Conservation (phyloP, 805 yeast species). For the Pichia californica region DNA sequence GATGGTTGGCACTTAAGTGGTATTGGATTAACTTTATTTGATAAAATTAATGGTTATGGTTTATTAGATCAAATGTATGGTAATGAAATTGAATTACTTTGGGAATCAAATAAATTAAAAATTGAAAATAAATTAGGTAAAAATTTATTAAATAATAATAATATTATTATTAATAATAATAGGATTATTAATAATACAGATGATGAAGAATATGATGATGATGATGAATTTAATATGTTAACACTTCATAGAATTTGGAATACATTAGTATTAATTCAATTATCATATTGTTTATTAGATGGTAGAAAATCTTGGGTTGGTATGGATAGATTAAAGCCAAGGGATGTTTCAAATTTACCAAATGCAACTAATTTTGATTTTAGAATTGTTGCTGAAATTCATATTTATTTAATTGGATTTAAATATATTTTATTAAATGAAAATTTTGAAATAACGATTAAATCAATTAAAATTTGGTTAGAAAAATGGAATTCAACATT, state of each 20-base stretch:
- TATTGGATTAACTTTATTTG: conserved; percentile 55
- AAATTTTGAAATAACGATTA: conserved; percentile 8
- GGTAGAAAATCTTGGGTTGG: conserved; percentile 34
- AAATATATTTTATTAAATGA: conserved; percentile 43
- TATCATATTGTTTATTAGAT: conserved; percentile 22
- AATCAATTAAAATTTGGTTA: conserved; percentile 54
- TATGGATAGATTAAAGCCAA: conserved; percentile 42
- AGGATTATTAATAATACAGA: not conserved
- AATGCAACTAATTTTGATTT: conserved; percentile 75
- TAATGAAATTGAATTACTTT: conserved; percentile 13
- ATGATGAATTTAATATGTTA: conserved; percentile 42
- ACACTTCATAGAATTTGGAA: conserved; percentile 64
- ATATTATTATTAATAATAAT: not conserved
- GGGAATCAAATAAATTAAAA: conserved; percentile 4
- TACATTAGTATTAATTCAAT: conserved; percentile 48
- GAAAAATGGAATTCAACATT: conserved; percentile 65
- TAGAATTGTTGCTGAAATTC: conserved; percentile 73
- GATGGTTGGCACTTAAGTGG: conserved; percentile 72
- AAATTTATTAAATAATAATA: not conserved
- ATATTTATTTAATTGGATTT: conserved; percentile 52
- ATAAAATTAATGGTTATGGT: conserved; percentile 43
- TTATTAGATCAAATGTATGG: conserved; percentile 26
- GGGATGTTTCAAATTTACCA: conserved; percentile 35
- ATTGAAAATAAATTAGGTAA: not conserved
- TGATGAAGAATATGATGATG: conserved; percentile 13